Evolutionary conservation across 768 basidiomycete genomes (phyloP).

Genomic region (Clavulina sp.): DNA sequence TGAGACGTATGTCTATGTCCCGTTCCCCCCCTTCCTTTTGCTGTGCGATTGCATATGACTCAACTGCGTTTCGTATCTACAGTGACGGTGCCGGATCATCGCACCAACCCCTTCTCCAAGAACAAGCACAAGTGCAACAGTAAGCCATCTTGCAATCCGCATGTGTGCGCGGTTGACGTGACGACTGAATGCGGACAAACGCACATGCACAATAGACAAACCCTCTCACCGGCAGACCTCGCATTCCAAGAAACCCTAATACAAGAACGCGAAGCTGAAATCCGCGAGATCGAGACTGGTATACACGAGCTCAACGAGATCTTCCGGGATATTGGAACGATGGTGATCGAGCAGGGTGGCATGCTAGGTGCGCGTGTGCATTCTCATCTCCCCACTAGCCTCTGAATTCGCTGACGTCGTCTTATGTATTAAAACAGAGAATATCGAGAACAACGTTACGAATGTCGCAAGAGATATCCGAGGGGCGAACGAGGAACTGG

Average conservation of each 20-base stretch:
- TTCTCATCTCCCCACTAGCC: neutral
- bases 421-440: slow-evolving; percentile 35
- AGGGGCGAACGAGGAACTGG: slow-evolving; percentile 71
- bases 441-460: slow-evolving; percentile 85
- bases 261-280: slow-evolving; percentile 85
- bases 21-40: too few relatives aligned
- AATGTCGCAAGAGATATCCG: slow-evolving; percentile 70
- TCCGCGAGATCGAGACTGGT: slow-evolving; percentile 89
- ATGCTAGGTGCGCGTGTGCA: slow-evolving; percentile 59
- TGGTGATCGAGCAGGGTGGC: slow-evolving; percentile 85
- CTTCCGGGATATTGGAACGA: slow-evolving; percentile 86
- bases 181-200: too few relatives aligned
- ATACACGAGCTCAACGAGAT: slow-evolving; percentile 94
- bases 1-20: neutral
- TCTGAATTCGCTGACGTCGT: neutral
- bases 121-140: slow-evolving; percentile 9
- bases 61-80: too few relatives aligned
- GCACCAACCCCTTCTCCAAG: slow-evolving; percentile 9
- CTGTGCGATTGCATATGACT: too few relatives aligned
- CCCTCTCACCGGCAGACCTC: slow-evolving; percentile 82
- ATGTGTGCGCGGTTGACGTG: too few relatives aligned
- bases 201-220: slow-evolving; percentile 13
- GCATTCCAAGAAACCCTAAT: slow-evolving; percentile 93
- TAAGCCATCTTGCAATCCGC: slow-evolving; percentile 7
- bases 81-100: slow-evolving; percentile 4